Evolutionary conservation across 2,329 filamentous ascomycete genomes (phyloP).

Genomic region (Ceratocystiopsis brevicomis): DNA sequence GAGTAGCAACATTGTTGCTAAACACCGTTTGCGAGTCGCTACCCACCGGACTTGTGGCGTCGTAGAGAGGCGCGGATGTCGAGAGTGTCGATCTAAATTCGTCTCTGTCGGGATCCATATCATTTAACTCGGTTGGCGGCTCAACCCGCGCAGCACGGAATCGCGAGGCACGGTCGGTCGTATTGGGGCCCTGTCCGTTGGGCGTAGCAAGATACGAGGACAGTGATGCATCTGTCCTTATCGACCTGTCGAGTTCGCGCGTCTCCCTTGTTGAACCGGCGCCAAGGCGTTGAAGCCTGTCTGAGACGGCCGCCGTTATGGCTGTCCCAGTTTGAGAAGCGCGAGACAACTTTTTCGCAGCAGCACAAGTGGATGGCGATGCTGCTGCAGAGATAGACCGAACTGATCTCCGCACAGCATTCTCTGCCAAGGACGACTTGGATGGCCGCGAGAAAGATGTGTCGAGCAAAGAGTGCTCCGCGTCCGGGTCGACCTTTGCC

Average conservation of each 20-base stretch:
- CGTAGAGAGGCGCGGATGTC: slow-evolving; percentile 14
- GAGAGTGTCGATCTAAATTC: too few species aligned
- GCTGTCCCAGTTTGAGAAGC: slow-evolving; percentile 13
- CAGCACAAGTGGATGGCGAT: slow-evolving; percentile 15
- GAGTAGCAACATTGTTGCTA: slow-evolving; percentile 48
- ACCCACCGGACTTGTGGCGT: slow-evolving; percentile 31
- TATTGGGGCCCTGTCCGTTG: too few species aligned
- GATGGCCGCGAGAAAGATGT: neutral
- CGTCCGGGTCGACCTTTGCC: slow-evolving; percentile 15
- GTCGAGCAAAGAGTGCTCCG: slow-evolving; percentile 13
- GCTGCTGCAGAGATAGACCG: slow-evolving; percentile 16
- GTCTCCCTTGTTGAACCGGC: too few species aligned
- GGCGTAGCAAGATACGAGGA: slow-evolving; percentile 23
- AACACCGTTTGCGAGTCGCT: slow-evolving; percentile 42
- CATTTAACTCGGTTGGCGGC: slow-evolving; percentile 17
- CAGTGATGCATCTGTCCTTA: neutral
- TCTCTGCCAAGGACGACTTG: slow-evolving; percentile 10
- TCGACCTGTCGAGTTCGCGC: too few species aligned
- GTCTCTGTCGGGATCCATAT: too few species aligned
- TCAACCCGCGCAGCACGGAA: slow-evolving; percentile 24
- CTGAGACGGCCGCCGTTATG: slow-evolving; percentile 16
- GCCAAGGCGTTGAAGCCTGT: slow-evolving; percentile 22
- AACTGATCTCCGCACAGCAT: slow-evolving; percentile 15
- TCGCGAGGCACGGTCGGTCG: slow-evolving; percentile 11
- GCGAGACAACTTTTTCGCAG: slow-evolving; percentile 16